Evolutionary conservation across 495 filamentous ascomycete genomes (phyloP).

Genomic region (Chaetomium tenue): DNA sequence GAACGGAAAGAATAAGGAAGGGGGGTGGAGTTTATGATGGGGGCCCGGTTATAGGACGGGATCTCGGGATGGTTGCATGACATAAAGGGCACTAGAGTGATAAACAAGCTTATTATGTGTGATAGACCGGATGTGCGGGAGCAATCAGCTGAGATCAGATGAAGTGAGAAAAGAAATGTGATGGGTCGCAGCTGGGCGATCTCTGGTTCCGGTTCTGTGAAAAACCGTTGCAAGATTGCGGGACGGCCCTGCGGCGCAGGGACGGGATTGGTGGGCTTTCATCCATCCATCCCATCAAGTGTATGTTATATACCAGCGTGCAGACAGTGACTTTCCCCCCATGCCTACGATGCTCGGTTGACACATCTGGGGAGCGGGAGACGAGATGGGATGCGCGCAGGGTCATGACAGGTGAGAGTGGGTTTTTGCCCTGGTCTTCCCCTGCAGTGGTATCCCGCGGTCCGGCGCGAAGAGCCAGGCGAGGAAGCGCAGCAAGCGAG

Average conservation of each 20-base stretch:
- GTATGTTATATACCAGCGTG: background rate
- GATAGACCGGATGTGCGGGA: conserved; percentile 10
- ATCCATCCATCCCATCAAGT: background rate
- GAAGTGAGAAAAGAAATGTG: conserved; percentile 12
- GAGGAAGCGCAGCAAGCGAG: background rate
- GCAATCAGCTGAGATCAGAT: conserved; percentile 7
- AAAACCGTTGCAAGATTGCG: conserved; percentile 19
- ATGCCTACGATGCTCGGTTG: background rate
- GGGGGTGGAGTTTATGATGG: background rate
- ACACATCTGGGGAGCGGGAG: background rate
- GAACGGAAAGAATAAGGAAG: conserved; percentile 8
- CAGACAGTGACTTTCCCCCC: too few relatives aligned
- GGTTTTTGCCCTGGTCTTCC: background rate
- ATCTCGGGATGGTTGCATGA: conserved; percentile 5
- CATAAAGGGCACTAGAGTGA: conserved; percentile 13
- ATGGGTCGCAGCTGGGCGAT: conserved; percentile 22
- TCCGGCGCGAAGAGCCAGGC: conserved; percentile 3
- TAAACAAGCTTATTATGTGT: conserved; percentile 15
- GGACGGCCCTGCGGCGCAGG: conserved; percentile 19
- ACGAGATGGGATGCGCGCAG: background rate
- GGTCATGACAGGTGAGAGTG: background rate
- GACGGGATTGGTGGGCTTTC: conserved; percentile 17
- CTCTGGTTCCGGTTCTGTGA: conserved; percentile 32
- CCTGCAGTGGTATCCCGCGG: background rate
- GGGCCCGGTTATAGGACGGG: background rate